Evolutionary conservation across 306 rosid species (phyloP).

Genomic region (Corylus avellana): DNA sequence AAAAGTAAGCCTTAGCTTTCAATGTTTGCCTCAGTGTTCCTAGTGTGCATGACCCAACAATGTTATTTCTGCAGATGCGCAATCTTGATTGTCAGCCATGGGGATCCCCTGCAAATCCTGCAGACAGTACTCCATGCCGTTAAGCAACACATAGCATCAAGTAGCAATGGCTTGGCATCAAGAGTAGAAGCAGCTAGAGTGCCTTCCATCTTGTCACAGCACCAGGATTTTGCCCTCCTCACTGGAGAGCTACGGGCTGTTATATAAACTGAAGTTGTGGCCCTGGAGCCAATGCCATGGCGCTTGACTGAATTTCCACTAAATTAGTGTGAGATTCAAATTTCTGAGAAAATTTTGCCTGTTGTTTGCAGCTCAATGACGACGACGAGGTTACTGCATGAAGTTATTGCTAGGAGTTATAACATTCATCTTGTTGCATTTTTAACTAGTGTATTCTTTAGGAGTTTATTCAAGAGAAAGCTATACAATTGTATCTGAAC

Average conservation of each 20-base stretch:
- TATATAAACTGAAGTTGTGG: constrained; percentile 26
- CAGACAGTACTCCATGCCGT: constrained; percentile 63
- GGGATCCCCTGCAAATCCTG: constrained; percentile 83
- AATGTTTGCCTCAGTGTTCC: neutral
- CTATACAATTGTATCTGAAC: no score
- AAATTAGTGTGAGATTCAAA: neutral
- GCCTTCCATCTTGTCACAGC: constrained; percentile 61
- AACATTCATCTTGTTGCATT: no score
- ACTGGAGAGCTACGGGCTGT: constrained; percentile 76
- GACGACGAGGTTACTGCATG: no score
- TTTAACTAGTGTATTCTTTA: no score
- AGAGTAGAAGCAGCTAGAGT: constrained; percentile 51
- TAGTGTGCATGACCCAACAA: neutral
- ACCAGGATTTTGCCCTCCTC: constrained; percentile 60
- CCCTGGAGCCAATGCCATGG: neutral
- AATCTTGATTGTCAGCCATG: constrained; percentile 84
- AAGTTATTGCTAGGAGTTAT: no score
- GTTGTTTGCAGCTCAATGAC: no score
- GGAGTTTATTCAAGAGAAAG: no score
- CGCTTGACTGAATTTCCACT: neutral
- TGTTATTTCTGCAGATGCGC: constrained; percentile 49
- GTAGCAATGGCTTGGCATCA: constrained; percentile 40
- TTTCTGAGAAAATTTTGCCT: neutral
- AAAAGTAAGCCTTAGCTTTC: constrained; percentile 4
- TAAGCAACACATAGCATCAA: constrained; percentile 40